These are phyloP conservation scores for Fusarium sp. DNA, from an alignment of 2,329 filamentous ascomycete genomes.

Conservation along the genomic window DNA sequence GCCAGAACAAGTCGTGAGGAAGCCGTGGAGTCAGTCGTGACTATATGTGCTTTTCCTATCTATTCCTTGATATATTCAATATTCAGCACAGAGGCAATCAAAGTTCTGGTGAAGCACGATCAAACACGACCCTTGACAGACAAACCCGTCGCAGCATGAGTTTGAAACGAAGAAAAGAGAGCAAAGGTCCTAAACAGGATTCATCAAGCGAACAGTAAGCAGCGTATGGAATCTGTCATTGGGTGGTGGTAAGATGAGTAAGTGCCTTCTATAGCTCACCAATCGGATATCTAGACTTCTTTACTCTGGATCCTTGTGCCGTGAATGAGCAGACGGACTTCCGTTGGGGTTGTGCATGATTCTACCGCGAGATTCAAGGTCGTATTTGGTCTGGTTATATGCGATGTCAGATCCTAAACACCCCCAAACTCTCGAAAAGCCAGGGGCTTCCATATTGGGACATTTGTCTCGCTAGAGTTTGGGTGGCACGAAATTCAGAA, in stretches of 20 bases:
- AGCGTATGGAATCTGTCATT: conserved; percentile 1
- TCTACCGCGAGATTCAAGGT: conserved; percentile 17
- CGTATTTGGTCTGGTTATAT: conserved; percentile 7
- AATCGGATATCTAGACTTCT: neutral
- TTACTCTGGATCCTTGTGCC: neutral
- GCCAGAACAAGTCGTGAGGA: neutral
- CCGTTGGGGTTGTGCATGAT: neutral
- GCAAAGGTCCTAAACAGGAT: neutral
- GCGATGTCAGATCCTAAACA: conserved; percentile 17
- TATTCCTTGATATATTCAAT: too few species aligned
- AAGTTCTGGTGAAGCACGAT: too few species aligned
- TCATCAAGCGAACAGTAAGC: neutral
- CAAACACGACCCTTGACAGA: neutral
- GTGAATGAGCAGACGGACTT: neutral
- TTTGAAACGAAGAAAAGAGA: neutral
- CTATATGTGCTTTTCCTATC: too few species aligned
- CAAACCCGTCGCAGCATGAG: neutral
- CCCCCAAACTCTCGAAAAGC: conserved; percentile 10
- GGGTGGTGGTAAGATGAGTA: neutral
- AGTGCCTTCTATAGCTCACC: neutral
- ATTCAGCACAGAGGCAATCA: too few species aligned
- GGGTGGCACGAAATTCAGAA: neutral
- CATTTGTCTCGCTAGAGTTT: conserved; percentile 10
- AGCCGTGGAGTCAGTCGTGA: neutral
- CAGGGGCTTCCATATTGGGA: conserved; percentile 22